These are phyloP conservation scores for Protomyces macrosporus DNA, from an alignment of 1,139 yeast genomes.

Conservation along the genomic window DNA sequence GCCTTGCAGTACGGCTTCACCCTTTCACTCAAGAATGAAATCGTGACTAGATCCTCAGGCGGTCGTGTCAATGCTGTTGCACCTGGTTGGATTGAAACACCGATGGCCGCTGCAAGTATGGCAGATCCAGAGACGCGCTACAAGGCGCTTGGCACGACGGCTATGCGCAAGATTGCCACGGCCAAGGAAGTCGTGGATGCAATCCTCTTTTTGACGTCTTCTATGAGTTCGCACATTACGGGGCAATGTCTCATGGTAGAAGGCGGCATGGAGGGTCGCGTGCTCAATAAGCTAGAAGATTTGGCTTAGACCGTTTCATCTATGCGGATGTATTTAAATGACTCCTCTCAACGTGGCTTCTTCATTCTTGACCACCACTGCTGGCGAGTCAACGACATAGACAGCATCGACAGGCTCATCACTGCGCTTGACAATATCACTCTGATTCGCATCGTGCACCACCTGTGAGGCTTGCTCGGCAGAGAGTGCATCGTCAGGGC, in stretches of 20 bases:
- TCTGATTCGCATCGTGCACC: not conserved
- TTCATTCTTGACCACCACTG: not conserved
- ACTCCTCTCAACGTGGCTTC: not conserved
- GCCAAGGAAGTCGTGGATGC: slow-evolving; percentile 15
- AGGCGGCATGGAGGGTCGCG: slow-evolving; percentile 25
- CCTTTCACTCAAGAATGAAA: slow-evolving; percentile 21
- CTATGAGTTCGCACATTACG: slow-evolving; percentile 13
- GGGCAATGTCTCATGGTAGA: slow-evolving; percentile 21
- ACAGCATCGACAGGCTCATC: slow-evolving; percentile 14
- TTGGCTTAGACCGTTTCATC: not conserved
- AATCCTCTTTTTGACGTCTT: slow-evolving; percentile 8
- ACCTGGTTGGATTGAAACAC: slow-evolving; percentile 18
- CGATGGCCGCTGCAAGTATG: slow-evolving; percentile 13
- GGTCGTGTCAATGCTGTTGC: slow-evolving; percentile 25
- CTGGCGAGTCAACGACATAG: slow-evolving; percentile 2
- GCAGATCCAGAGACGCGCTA: slow-evolving; percentile 11
- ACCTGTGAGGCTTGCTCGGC: not conserved
- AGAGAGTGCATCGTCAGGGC: not conserved
- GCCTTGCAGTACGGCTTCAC: slow-evolving; percentile 22
- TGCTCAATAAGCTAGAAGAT: slow-evolving; percentile 7
- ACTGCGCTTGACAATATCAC: not conserved
- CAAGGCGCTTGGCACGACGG: slow-evolving; percentile 18
- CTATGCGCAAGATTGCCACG: slow-evolving; percentile 19
- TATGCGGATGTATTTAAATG: not conserved
- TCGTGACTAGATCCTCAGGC: slow-evolving; percentile 1